A percentile compares a stretch with the other conserved stretches of the same genome.
Conservation (phyloP, 176 grass and related monocot species). For the Avena insularis region DNA sequence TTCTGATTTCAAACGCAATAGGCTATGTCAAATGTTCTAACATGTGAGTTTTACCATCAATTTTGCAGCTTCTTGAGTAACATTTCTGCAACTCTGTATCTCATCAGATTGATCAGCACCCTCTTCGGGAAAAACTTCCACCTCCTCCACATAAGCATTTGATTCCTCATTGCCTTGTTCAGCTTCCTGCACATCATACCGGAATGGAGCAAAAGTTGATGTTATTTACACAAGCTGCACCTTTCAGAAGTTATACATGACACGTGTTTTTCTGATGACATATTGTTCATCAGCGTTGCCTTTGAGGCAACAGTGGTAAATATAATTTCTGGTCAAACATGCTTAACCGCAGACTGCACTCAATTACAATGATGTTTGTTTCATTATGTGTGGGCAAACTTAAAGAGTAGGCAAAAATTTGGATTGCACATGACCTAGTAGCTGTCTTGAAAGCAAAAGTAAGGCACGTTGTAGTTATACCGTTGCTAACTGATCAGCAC, state of each 20-base stretch:
- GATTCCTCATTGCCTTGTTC: slow-evolving; percentile 36
- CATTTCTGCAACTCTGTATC: slow-evolving; percentile 40
- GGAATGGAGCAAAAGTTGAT: background rate
- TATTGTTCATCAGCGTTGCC: background rate
- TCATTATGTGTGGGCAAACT: slow-evolving; percentile 8
- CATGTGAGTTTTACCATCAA: slow-evolving; percentile 47
- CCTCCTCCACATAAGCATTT: background rate
- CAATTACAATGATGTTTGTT: background rate
- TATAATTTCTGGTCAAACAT: slow-evolving; percentile 7
- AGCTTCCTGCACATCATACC: slow-evolving; percentile 42
- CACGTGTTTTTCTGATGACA: background rate
- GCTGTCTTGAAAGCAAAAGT: slow-evolving; percentile 7
- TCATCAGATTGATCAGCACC: slow-evolving; percentile 24
- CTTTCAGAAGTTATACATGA: background rate
- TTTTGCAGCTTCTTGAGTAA: slow-evolving; percentile 37
- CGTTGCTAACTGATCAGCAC: slow-evolving; percentile 38
- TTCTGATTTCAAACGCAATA: slow-evolving; percentile 23
- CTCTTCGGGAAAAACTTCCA: slow-evolving; percentile 31
- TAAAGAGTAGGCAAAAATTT: background rate
- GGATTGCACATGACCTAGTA: slow-evolving; percentile 1
- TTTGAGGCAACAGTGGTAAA: background rate
- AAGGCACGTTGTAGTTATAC: slow-evolving; percentile 26
- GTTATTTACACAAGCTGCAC: background rate
- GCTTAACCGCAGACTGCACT: slow-evolving; percentile 11
- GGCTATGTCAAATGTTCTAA: background rate